Evolutionary conservation across 2,329 filamentous ascomycete species (phyloP).

Genomic region (Ophidiomyces ophidiicola): DNA sequence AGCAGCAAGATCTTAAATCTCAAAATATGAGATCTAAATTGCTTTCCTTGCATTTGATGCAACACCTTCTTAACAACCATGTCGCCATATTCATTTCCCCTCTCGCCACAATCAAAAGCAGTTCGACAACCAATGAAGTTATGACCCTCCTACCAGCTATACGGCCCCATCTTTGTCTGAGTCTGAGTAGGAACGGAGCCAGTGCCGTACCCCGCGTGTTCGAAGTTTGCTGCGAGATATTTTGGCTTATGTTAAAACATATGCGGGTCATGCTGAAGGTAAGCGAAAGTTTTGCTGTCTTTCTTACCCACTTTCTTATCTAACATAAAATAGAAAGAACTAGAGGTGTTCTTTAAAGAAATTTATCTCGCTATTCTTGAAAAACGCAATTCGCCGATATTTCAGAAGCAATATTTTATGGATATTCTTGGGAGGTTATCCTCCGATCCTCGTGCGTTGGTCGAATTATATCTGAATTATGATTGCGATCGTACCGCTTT

Average conservation of each 20-base stretch:
- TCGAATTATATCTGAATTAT: slow-evolving; percentile 95
- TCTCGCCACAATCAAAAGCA: slow-evolving; percentile 81
- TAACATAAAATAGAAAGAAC: slow-evolving; percentile 57
- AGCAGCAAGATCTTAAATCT: slow-evolving; percentile 81
- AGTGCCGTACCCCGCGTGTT: slow-evolving; percentile 88
- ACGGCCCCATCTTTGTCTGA: slow-evolving; percentile 93
- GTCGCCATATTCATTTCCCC: slow-evolving; percentile 83
- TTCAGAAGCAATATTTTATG: slow-evolving; percentile 88
- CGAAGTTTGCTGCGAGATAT: slow-evolving; percentile 91
- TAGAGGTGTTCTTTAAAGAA: slow-evolving; percentile 95
- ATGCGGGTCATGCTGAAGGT: slow-evolving; percentile 91
- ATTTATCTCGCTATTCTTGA: slow-evolving; percentile 90
- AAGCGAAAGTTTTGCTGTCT: slow-evolving; percentile 20
- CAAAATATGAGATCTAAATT: slow-evolving; percentile 97
- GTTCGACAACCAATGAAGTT: slow-evolving; percentile 66
- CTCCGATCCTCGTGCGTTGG: slow-evolving; percentile 72
- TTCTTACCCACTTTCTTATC: slow-evolving; percentile 5
- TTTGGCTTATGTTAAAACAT: slow-evolving; percentile 92
- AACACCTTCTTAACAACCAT: slow-evolving; percentile 90
- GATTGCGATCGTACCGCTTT: slow-evolving; percentile 86
- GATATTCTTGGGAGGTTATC: slow-evolving; percentile 72
- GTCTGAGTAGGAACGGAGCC: slow-evolving; percentile 85
- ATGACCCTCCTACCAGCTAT: slow-evolving; percentile 89
- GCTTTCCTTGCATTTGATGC: slow-evolving; percentile 86
- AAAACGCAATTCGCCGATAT: slow-evolving; percentile 69